A percentile compares a stretch with the other conserved stretches of the same genome.
Conservation (phyloP, 495 filamentous ascomycete genomes). For the Venustampulla echinocandica region DNA sequence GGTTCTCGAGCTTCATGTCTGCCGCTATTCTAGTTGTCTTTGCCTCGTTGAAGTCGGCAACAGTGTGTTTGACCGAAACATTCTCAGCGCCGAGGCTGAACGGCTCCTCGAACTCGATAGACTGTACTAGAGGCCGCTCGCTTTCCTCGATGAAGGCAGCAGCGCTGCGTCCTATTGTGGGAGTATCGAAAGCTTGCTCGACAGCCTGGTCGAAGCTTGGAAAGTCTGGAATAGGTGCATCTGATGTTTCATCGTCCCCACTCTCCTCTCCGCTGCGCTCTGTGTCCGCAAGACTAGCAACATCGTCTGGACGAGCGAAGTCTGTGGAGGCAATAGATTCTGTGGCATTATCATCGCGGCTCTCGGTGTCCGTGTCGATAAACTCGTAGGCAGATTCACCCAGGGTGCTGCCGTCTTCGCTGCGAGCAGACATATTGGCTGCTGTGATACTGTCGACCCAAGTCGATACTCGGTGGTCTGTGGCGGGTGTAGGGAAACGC, state of each 20-base stretch:
- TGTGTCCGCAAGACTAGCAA: constrained; percentile 46
- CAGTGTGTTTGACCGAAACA: constrained; percentile 55
- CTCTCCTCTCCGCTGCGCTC: constrained; percentile 35
- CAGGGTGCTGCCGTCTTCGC: constrained; percentile 34
- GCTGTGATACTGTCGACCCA: constrained; percentile 44
- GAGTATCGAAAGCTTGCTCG: constrained; percentile 24
- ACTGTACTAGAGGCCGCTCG: constrained; percentile 26
- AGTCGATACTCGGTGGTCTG: constrained; percentile 38
- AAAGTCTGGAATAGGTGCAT: constrained; percentile 15
- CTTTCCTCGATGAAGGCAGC: constrained; percentile 26
- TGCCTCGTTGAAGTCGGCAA: constrained; percentile 46
- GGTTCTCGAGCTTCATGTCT: constrained; percentile 26
- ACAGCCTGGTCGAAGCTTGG: constrained; percentile 21
- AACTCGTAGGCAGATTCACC: constrained; percentile 51
- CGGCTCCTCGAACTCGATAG: constrained; percentile 55
- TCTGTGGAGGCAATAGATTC: constrained; percentile 46
- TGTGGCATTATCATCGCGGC: constrained; percentile 37
- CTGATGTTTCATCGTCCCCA: constrained; percentile 27
- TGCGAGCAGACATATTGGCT: constrained; percentile 37
- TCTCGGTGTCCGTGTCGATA: constrained; percentile 37
- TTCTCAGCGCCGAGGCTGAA: constrained; percentile 41
- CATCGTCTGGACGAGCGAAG: constrained; percentile 32
- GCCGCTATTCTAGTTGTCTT: constrained; percentile 41
- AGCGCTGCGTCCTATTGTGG: constrained; percentile 22
- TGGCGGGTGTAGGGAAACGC: constrained; percentile 40